Conservation (phyloP, 352 stramenopile genomes). For the Phytophthora sansomeana region DNA sequence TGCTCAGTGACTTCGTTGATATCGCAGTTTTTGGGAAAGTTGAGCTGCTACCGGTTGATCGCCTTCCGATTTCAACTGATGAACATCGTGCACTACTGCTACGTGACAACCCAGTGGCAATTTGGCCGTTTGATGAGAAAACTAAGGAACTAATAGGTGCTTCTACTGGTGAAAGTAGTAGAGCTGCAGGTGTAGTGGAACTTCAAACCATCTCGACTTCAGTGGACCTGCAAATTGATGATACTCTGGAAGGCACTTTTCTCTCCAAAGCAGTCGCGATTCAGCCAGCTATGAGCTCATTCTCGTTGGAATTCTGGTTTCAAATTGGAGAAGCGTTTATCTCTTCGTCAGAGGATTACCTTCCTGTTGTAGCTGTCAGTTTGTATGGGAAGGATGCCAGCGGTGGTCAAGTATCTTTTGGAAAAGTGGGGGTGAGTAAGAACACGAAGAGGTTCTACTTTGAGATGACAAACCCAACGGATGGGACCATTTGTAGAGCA, state of each 20-base stretch:
- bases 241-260: conserved; percentile 57
- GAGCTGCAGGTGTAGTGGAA: conserved; percentile 15
- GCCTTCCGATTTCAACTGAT: conserved; percentile 57
- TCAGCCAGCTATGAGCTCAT: conserved; percentile 58
- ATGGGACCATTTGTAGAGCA: conserved; percentile 21
- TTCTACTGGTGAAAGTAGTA: conserved; percentile 2
- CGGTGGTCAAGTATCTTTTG: conserved; percentile 21
- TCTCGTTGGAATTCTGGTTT: conserved; percentile 76
- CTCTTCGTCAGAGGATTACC: not conserved
- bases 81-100: conserved; percentile 63
- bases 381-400: conserved; percentile 20
- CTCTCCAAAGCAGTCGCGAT: conserved; percentile 58
- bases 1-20: conserved; percentile 65
- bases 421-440: conserved; percentile 18
- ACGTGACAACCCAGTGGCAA: conserved; percentile 63
- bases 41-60: conserved; percentile 42
- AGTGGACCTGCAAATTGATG: conserved; percentile 49
- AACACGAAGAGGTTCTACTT: conserved; percentile 34
- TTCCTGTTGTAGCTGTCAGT: conserved; percentile 2
- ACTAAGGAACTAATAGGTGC: conserved; percentile 35
- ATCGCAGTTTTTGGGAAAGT: conserved; percentile 53
- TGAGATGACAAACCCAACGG: conserved; percentile 33
- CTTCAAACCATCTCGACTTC: conserved; percentile 14
- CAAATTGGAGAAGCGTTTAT: conserved; percentile 24
- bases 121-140: conserved; percentile 67